Evolutionary conservation across 2,329 filamentous ascomycete genomes (phyloP).

Genomic region (Fusarium sp.): DNA sequence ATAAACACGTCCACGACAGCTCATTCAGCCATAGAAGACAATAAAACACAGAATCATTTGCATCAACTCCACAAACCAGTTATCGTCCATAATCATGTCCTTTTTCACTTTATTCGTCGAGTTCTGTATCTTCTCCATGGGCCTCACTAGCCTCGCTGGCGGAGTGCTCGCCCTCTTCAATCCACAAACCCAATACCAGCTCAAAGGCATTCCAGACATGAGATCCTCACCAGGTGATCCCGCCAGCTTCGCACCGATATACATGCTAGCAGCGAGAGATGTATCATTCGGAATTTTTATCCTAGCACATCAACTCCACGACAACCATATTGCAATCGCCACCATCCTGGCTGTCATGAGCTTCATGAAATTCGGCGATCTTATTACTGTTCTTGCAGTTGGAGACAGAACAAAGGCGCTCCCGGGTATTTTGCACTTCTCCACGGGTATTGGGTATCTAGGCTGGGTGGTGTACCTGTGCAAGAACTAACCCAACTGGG

Average conservation of each 20-base stretch:
- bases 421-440: background rate
- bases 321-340: background rate
- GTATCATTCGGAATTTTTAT: background rate
- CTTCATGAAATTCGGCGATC: background rate
- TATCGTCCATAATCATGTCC: no score
- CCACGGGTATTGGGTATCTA: background rate
- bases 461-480: background rate
- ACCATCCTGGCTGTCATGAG: background rate
- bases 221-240: background rate
- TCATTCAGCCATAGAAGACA: fast-evolving
- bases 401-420: background rate
- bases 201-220: background rate
- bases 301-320: background rate
- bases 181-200: background rate
- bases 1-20: background rate
- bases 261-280: background rate
- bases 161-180: background rate
- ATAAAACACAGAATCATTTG: fast-evolving
- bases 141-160: background rate
- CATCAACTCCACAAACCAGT: background rate
- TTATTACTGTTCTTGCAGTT: background rate
- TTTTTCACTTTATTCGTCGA: background rate
- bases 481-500: no score
- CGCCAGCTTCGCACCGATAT: background rate
- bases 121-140: background rate